Evolutionary conservation across 2,329 filamentous ascomycete species (phyloP), one percentile per base, ranked within the genome.

Genomic region (Penicillium sp.): DNA sequence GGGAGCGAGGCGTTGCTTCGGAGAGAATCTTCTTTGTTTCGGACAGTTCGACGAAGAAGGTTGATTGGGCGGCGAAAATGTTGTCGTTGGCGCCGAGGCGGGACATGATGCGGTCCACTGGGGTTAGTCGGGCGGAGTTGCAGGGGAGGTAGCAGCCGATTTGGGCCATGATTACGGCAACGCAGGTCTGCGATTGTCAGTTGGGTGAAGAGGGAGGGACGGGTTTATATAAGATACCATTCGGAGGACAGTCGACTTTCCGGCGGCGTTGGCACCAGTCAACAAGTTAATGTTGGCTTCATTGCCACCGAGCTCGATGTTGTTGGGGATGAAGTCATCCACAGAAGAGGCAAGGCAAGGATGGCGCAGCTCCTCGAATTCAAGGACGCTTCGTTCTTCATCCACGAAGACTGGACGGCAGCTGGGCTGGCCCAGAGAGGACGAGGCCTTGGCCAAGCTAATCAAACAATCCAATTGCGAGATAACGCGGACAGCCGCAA

Each of bases 21-120:
- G 89, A 84, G 0, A 98, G 79, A 44, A 98, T 98, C 78, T 97
- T 97, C 76, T 97, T 95, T 0, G 93, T 98, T 69, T 98, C 93
- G 0, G 90, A 91, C 1, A 98, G 77, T 71, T 98, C 93, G 25
- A 98, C 92, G 65, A 98, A 97, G 77, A 98, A 98, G 2, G 93
- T 98, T 12, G 89, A 95, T 70, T 98, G 93, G 0, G 92, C 89
- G 1, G 92, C 93, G 66, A 98, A 97, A 62, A 98, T 98, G 71
- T 97, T 97, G 81, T 98, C 93, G 64, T 97, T 95, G 42, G 93
- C 93, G 8, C 93, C 93, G 0, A 98, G 82, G 40, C 93, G 89
- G 8, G 92, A 97, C 93, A 98, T 98, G 76, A 98, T 97, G 47
- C 93, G 88, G 67, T 98, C 93, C 3, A 95, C 84, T 0, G 93